Evolutionary conservation across 75 land plant genomes (phyloP).

Genomic region (Larix kaempferi): DNA sequence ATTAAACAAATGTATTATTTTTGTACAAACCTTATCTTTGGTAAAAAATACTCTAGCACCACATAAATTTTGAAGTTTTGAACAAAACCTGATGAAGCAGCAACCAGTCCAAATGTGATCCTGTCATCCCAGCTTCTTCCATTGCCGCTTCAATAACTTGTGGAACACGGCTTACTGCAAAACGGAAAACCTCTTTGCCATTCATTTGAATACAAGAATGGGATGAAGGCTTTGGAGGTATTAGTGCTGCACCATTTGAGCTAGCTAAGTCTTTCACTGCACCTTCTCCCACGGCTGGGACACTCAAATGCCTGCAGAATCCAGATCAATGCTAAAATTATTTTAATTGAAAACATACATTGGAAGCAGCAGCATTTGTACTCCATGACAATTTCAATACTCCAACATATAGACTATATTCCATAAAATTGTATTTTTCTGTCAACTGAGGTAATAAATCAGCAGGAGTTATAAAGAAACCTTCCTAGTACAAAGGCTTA

Average conservation of each 20-base stretch:
- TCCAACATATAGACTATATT: background rate
- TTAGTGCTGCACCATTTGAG: constrained; percentile 49
- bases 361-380: background rate
- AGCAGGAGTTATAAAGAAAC: background rate
- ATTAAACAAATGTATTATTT: background rate
- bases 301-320: constrained; percentile 76
- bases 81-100: constrained; percentile 88
- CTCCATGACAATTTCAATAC: background rate
- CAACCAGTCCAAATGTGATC: constrained; percentile 78
- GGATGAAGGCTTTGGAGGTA: constrained; percentile 48
- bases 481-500: background rate
- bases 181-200: constrained; percentile 96
- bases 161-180: constrained; percentile 83
- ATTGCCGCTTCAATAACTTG: constrained; percentile 76
- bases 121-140: constrained; percentile 71
- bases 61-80: background rate
- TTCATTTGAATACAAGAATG: constrained; percentile 84
- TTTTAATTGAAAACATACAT: background rate
- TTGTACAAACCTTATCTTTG: background rate
- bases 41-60: background rate
- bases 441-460: background rate
- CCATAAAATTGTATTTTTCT: background rate
- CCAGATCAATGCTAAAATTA: constrained; percentile 5
- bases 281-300: constrained; percentile 25
- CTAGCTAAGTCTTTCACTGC: constrained; percentile 16